phyloP scores from a whole-genome alignment of 106 monocot species.

The Dendrobium officinale region DNA sequence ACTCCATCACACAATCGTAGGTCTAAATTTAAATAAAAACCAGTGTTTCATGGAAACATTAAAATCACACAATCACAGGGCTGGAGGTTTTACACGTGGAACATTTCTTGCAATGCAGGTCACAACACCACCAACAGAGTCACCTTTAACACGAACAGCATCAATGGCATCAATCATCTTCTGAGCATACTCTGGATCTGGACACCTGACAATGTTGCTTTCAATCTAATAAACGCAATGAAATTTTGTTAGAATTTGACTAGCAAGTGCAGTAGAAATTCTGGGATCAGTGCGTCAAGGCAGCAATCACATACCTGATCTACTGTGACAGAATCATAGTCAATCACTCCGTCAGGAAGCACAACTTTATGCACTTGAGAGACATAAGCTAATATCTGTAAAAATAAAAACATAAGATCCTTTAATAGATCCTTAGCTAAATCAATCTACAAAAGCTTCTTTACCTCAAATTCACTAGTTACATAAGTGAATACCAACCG shows the following conservation, averaged over 20 bases:
- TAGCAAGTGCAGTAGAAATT: background rate
- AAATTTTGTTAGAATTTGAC: conserved; percentile 4
- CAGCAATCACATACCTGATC: conserved; percentile 52
- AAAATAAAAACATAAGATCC: conserved; percentile 2
- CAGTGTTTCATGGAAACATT: background rate
- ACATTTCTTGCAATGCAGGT: conserved; percentile 97
- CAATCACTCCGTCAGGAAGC: conserved; percentile 77
- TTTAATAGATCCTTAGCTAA: background rate
- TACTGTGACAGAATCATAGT: conserved; percentile 65
- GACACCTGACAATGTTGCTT: conserved; percentile 94
- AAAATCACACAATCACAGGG: background rate
- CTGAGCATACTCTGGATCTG: conserved; percentile 86
- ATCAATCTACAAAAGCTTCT: background rate
- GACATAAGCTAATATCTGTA: conserved; percentile 88
- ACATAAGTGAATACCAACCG: background rate
- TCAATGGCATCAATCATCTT: conserved; percentile 99
- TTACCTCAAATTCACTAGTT: background rate
- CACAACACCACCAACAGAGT: conserved; percentile 96
- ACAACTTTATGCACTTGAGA: conserved; percentile 94
- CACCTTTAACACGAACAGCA: conserved; percentile 74
- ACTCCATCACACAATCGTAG: background rate
- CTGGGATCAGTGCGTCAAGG: background rate
- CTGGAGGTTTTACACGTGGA: conserved; percentile 51
- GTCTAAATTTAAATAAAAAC: background rate
- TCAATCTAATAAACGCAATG: conserved; percentile 59